Base-by-base conservation (phyloP, 1,139 yeast species). In the Sugiyamaella neomexicana region DNA sequence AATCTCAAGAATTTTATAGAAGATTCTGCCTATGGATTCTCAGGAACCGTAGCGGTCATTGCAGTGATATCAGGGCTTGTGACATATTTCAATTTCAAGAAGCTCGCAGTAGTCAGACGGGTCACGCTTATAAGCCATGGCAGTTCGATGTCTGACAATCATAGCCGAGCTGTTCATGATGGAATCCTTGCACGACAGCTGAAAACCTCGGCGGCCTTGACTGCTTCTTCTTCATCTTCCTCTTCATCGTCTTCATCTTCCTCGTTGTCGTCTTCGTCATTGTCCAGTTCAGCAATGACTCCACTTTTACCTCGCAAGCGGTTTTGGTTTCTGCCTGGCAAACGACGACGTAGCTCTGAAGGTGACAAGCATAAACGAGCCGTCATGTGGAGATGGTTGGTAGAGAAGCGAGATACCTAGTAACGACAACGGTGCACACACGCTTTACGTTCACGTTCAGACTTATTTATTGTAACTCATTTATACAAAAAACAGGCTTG, bases 1-100 rank as follows among this genome's bases (percentile, higher is more conserved):
- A 93, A 93, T 68, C 75, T 93, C 68, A 89, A 88, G 65, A 93
- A 91, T 67, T 89, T 83, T 66, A 83, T 91, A 10, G 99, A 93
- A 68, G 96, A 90, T 27, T 78, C 88, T 1, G 69, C 75, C 15
- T 69, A 75, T 53, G 95, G 95, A 1, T 85, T 87, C 16, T 80
- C 89, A 13, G 76, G 71, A 0, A 73, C 79, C 5, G 72, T 78
- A 1, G 60, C 62, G 0, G 58, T 73, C 1, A 73, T 81, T 1
- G 58, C 72, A 0, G 40, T 72, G 0, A 55, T 78, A 3, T 73
- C 78, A 46, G 64, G 62, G 2, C 63, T 65, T 38, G 71, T 79
- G 43, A 66, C 72, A 1, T 37, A 60, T 49, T 64, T 60, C 58
- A 71, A 69, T 46, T 61, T 77, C 50, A 68, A 69, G 45, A 73